These are phyloP conservation scores for Canavalia ensiformis DNA, from an alignment of 306 rosid genomes.

Conservation along the genomic window DNA sequence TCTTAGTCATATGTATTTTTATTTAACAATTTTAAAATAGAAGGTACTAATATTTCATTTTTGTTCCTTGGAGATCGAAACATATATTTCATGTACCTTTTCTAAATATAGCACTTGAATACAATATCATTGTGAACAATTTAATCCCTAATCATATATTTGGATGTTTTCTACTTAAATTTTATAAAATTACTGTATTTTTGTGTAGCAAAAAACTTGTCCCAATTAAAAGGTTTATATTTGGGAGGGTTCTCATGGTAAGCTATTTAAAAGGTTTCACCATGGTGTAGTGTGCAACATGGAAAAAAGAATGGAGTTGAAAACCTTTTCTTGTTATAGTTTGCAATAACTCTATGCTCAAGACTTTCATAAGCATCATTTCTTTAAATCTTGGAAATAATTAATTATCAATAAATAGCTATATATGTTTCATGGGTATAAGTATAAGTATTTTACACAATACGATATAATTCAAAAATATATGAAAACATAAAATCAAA, in stretches of 20 bases:
- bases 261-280: constrained; percentile 23
- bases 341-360: constrained; percentile 64
- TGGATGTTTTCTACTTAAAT: constrained; percentile 5
- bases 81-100: no score
- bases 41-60: no score
- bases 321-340: not conserved
- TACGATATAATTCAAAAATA: no score
- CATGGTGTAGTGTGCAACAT: constrained; percentile 19
- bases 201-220: not conserved
- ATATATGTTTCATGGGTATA: not conserved
- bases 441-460: no score
- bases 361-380: constrained; percentile 49
- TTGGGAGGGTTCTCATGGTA: not conserved
- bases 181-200: not conserved
- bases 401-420: no score
- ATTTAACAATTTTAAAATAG: no score
- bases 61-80: no score
- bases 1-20: no score
- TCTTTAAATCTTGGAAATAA: constrained; percentile 53
- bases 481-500: no score
- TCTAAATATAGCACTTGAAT: no score
- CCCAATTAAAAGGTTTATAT: not conserved
- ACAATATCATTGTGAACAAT: not conserved
- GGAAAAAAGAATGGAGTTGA: constrained; percentile 14
- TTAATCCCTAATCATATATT: not conserved